phyloP scores from a whole-genome alignment of 2,329 filamentous ascomycete genomes.

The Microsporum canis region DNA sequence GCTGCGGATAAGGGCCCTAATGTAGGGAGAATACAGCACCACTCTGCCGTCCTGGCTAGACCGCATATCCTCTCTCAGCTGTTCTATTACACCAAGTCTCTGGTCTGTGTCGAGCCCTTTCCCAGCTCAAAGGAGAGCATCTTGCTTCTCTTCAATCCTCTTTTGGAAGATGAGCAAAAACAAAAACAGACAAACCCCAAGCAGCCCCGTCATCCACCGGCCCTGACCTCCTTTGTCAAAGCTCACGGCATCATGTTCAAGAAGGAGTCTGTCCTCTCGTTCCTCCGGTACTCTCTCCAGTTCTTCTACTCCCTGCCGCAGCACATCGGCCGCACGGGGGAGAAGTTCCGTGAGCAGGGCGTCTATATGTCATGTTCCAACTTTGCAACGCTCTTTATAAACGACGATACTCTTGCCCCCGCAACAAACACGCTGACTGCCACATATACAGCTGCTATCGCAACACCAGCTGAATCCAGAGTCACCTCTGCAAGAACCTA shows the following conservation, averaged over 20 bases:
- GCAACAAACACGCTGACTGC: background rate
- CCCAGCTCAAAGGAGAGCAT: constrained; percentile 46
- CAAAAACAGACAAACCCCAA: constrained; percentile 7
- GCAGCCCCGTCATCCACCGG: constrained; percentile 16
- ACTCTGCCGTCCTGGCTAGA: constrained; percentile 58
- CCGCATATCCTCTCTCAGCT: constrained; percentile 48
- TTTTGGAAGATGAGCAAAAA: constrained; percentile 22
- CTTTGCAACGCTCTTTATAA: constrained; percentile 20
- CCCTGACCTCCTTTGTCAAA: constrained; percentile 35
- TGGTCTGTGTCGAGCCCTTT: constrained; percentile 46
- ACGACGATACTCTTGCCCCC: background rate
- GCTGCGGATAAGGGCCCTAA: constrained; percentile 65
- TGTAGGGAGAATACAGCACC: constrained; percentile 73
- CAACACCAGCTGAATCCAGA: background rate
- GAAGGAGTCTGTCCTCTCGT: constrained; percentile 25
- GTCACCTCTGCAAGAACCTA: background rate
- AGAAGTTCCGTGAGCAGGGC: constrained; percentile 43
- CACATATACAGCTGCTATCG: background rate
- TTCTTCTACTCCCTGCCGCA: constrained; percentile 38
- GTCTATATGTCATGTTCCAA: constrained; percentile 46
- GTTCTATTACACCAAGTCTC: constrained; percentile 48
- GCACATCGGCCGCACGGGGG: constrained; percentile 38
- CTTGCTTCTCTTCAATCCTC: constrained; percentile 43
- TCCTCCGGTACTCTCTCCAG: constrained; percentile 28
- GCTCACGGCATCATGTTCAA: constrained; percentile 43